A percentile compares a stretch with the other conserved stretches of the same genome.
Conservation (phyloP, 2,329 filamentous ascomycete species). For the Clonostachys rosea region DNA sequence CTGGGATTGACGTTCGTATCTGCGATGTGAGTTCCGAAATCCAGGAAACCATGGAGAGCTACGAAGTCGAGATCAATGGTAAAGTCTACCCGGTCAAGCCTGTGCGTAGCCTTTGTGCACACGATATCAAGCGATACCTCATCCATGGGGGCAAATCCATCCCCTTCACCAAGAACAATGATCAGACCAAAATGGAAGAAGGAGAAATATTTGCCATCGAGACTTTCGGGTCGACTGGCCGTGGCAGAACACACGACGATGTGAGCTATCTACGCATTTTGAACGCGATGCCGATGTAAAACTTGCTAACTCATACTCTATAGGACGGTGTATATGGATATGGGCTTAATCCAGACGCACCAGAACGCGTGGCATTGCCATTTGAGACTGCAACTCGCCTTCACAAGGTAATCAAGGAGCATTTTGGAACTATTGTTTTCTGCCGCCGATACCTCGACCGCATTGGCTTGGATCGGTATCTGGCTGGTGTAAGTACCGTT, state of each 20-base stretch:
- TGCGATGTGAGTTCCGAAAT: constrained; percentile 76
- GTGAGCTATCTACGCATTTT: constrained; percentile 33
- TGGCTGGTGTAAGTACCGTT: constrained; percentile 43
- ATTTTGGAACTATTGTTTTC: constrained; percentile 59
- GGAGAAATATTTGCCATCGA: constrained; percentile 90
- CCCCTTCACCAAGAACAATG: constrained; percentile 78
- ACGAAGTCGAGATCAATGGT: constrained; percentile 77
- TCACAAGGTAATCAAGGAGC: constrained; percentile 53
- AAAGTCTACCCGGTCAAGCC: constrained; percentile 74
- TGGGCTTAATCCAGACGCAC: constrained; percentile 31
- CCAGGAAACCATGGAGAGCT: constrained; percentile 87
- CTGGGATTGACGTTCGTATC: constrained; percentile 84
- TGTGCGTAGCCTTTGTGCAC: constrained; percentile 78
- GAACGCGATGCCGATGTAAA: too few species aligned
- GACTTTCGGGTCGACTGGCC: constrained; percentile 87
- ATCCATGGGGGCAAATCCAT: constrained; percentile 90
- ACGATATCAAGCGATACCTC: constrained; percentile 78
- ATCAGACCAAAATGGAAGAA: constrained; percentile 92
- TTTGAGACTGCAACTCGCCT: constrained; percentile 51
- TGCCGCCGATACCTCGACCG: constrained; percentile 58
- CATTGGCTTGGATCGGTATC: constrained; percentile 55
- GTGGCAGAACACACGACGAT: constrained; percentile 75
- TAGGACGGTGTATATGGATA: constrained; percentile 49
- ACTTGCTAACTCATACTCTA: too few species aligned
- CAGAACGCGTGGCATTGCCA: constrained; percentile 23